Evolutionary conservation across 768 basidiomycete species (phyloP), one percentile per base, ranked within the genome.

Genomic region (Leccinum disarticulatum): DNA sequence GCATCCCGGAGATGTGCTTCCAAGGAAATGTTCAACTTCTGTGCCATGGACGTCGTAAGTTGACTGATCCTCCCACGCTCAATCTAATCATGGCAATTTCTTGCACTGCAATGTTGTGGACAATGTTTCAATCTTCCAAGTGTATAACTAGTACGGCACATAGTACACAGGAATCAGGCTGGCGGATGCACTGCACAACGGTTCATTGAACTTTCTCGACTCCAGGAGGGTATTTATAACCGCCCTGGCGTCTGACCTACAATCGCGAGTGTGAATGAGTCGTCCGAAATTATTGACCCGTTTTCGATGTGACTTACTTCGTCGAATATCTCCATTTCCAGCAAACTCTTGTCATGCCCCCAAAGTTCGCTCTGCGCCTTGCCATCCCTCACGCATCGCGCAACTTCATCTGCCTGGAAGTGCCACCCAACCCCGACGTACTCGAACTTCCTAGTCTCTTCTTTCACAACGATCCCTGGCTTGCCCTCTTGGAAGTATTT

Each of bases 331-430:
- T 84, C 78, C 87, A 94, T 94, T 62, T 88, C 84, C 61, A 94
- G 66, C 66, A 90, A 66, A 68, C 88, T 93, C 77, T 93, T 93
- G 47, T 86, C 83, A 64, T 88, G 88, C 1, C 86, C 81, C 90
- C 92, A 93, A 33, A 85, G 66, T 4, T 78, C 78, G 66, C 91
- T 92, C 74, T 94, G 86, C 27, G 76, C 75, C 77, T 87, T 90
- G 3, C 88, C 88, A 55, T 87, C 87, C 41, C 85, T 74, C 22
- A 93, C 77, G 67, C 88, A 91, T 52, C 90, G 74, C 17, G 90
- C 93, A 11, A 93, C 91, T 60, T 95, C 92, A 66, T 95, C 93
- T 3, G 93, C 92, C 73, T 95, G 83, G 73, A 87, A 95, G 71
- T 91, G 84, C 88, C 84, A 91, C 8, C 92, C 93, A 35, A 77